Conservation (phyloP, 108 stramenopile species). For the Nitzschia sp. region DNA sequence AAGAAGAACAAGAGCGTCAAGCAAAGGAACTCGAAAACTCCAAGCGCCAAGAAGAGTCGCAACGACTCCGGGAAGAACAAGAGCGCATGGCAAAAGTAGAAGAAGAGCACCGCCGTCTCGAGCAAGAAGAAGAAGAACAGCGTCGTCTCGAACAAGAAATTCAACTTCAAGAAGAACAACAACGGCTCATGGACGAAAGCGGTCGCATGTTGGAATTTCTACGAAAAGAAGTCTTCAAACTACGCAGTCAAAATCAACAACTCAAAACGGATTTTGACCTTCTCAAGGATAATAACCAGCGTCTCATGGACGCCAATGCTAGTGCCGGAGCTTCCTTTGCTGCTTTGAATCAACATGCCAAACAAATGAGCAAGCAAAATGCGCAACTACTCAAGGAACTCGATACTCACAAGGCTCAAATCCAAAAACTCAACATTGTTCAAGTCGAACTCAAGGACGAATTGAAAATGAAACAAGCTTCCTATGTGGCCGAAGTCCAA, state of each 20-base stretch:
- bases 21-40: slow-evolving; percentile 7
- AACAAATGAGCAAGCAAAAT: slow-evolving; percentile 58
- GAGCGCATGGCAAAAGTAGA: slow-evolving; percentile 11
- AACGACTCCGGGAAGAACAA: slow-evolving; percentile 3
- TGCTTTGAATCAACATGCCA: slow-evolving; percentile 71
- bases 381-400: slow-evolving; percentile 49
- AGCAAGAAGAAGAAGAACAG: neutral
- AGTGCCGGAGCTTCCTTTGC: slow-evolving; percentile 72
- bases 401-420: slow-evolving; percentile 28
- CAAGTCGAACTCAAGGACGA: slow-evolving; percentile 71
- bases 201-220: slow-evolving; percentile 75
- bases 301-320: slow-evolving; percentile 77
- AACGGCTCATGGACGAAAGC: slow-evolving; percentile 72
- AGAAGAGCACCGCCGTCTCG: slow-evolving; percentile 5
- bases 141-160: neutral
- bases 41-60: slow-evolving; percentile 11
- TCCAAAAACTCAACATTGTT: slow-evolving; percentile 39
- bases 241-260: slow-evolving; percentile 54
- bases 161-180: slow-evolving; percentile 49
- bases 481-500: slow-evolving; percentile 71
- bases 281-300: slow-evolving; percentile 67
- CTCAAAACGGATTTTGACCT: slow-evolving; percentile 65
- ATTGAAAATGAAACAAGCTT: slow-evolving; percentile 63
- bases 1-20: slow-evolving; percentile 34
- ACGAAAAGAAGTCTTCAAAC: slow-evolving; percentile 67